Conservation (phyloP, 2,329 filamentous ascomycete species). For the Trichoderma koningiopsis region DNA sequence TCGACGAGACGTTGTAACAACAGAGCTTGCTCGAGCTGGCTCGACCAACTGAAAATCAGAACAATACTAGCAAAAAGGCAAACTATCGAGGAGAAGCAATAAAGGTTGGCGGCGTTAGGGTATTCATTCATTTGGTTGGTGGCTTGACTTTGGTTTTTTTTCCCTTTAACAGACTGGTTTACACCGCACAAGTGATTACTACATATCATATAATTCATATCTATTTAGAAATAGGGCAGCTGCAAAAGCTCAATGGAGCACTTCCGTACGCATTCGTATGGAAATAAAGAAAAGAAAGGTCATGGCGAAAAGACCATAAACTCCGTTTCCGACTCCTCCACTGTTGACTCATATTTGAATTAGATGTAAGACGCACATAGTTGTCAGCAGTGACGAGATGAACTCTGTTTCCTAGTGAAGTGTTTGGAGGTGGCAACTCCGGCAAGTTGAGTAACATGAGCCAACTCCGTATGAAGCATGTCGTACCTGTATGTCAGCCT, state of each 20-base stretch:
- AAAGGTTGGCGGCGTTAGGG: conserved; percentile 9
- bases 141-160: not conserved
- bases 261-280: not conserved
- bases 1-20: not conserved
- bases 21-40: conserved; percentile 9
- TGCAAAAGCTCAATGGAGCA: not conserved
- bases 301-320: not conserved
- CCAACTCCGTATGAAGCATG: not conserved
- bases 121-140: conserved; percentile 2
- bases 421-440: not conserved
- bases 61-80: not conserved
- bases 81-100: not conserved
- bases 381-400: not conserved
- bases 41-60: not conserved
- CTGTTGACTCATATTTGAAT: not conserved
- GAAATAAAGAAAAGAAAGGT: not conserved
- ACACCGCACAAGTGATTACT: not conserved
- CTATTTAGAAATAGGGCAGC: not conserved
- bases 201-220: not conserved
- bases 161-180: not conserved
- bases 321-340: not conserved
- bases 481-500: not conserved
- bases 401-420: not conserved
- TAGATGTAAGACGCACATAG: not conserved
- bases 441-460: not conserved